Evolutionary conservation across 192 early-diverging fungal species (phyloP).

Genomic region (Entomortierella beljakovae): DNA sequence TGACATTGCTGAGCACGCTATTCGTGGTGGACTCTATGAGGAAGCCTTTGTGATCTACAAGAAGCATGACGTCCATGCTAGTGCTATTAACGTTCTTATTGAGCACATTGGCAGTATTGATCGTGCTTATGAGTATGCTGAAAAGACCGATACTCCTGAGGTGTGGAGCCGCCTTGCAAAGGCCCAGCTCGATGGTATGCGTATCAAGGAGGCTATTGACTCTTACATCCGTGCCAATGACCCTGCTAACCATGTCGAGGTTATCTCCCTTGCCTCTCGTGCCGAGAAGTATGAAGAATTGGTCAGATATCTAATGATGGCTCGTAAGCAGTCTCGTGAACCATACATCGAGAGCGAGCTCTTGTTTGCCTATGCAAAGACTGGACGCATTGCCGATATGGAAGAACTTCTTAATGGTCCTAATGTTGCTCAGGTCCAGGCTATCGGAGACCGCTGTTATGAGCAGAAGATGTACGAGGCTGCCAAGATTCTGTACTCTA

Average conservation of each 20-base stretch:
- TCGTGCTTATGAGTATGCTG: constrained; percentile 96
- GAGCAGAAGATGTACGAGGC: constrained; percentile 92
- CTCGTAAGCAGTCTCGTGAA: constrained; percentile 95
- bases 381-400: constrained; percentile 88
- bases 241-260: constrained; percentile 87
- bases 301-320: constrained; percentile 94
- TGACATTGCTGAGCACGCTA: constrained; percentile 96
- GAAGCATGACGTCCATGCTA: constrained; percentile 89
- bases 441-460: constrained; percentile 96
- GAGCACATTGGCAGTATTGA: constrained; percentile 93
- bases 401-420: constrained; percentile 94
- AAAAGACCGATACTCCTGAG: constrained; percentile 85
- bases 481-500: constrained; percentile 94
- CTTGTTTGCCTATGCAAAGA: constrained; percentile 96
- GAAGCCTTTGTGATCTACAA: constrained; percentile 98
- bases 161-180: constrained; percentile 97
- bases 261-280: constrained; percentile 81
- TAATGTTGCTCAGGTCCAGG: constrained; percentile 94
- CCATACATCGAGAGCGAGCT: constrained; percentile 96
- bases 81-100: constrained; percentile 93
- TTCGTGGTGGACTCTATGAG: constrained; percentile 90
- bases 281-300: constrained; percentile 96
- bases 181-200: constrained; percentile 91
- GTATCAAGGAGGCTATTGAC: constrained; percentile 96
- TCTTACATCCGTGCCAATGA: constrained; percentile 98